These are phyloP conservation scores for Pilatotrama ljubarskyi DNA, from an alignment of 768 basidiomycete genomes.

Conservation along the genomic window DNA sequence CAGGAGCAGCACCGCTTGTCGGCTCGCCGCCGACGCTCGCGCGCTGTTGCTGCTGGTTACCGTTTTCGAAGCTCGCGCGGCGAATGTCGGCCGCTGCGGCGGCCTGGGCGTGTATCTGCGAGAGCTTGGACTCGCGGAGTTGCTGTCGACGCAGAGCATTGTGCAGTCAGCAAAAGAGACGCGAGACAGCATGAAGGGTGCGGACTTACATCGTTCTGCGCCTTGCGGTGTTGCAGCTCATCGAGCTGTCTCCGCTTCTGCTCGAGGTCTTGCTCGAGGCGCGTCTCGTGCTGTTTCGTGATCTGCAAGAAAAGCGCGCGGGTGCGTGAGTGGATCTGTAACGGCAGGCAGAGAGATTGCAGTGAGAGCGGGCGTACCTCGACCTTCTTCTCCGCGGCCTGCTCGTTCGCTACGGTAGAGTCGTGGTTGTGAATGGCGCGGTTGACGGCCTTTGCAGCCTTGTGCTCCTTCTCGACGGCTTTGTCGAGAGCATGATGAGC, in stretches of 20 bases:
- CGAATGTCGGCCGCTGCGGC: conserved; percentile 20
- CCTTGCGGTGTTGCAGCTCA: conserved; percentile 30
- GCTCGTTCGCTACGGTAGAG: conserved; percentile 42
- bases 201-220: conserved; percentile 30
- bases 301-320: conserved; percentile 18
- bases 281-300: conserved; percentile 29
- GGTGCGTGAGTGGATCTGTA: not conserved
- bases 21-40: not conserved
- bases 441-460: conserved; percentile 49
- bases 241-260: conserved; percentile 28
- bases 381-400: conserved; percentile 44
- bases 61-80: conserved; percentile 3
- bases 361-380: conserved; percentile 36
- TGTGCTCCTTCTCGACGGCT: conserved; percentile 51
- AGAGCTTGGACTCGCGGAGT: conserved; percentile 25
- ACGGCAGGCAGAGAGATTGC: not conserved
- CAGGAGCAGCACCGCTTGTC: not conserved
- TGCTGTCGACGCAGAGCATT: conserved; percentile 13
- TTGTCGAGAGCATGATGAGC: conserved; percentile 49
- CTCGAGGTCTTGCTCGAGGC: conserved; percentile 27
- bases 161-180: not conserved
- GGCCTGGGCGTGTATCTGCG: conserved; percentile 29
- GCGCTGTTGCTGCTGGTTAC: not conserved
- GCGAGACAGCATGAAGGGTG: not conserved
- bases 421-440: conserved; percentile 56